A percentile compares a stretch with the other conserved stretches of the same genome.
phyloP scores from a whole-genome alignment of 1,284 basidiomycete genomes.

The Marasmius sp. region DNA sequence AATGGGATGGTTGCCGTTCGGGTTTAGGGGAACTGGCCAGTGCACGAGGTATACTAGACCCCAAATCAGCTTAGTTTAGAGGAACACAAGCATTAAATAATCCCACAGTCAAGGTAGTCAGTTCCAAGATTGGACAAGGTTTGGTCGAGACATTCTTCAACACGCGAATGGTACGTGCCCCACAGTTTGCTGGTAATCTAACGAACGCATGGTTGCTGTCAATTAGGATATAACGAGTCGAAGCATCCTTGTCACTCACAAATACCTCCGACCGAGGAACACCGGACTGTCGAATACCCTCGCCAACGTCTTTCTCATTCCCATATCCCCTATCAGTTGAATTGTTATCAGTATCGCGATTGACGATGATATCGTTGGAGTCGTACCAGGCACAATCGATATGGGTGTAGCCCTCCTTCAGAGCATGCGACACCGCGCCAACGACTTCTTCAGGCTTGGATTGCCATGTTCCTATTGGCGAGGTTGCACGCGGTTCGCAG shows the following conservation, averaged over 20 bases:
- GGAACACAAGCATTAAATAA: neutral
- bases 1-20: constrained; percentile 69
- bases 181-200: constrained; percentile 72
- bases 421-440: constrained; percentile 68
- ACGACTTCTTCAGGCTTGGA: constrained; percentile 71
- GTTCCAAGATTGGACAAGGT: constrained; percentile 71
- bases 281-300: constrained; percentile 77
- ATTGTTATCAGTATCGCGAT: constrained; percentile 22
- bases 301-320: constrained; percentile 85
- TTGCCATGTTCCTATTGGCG: constrained; percentile 73
- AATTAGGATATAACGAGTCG: constrained; percentile 3
- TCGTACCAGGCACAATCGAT: constrained; percentile 77
- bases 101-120: constrained; percentile 74
- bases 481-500: neutral
- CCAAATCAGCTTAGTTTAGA: neutral
- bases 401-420: constrained; percentile 77
- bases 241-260: constrained; percentile 41
- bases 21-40: constrained; percentile 81
- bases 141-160: constrained; percentile 73
- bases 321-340: constrained; percentile 52
- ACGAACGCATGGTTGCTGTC: neutral
- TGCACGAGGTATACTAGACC: constrained; percentile 71
- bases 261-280: constrained; percentile 81
- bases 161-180: constrained; percentile 72
- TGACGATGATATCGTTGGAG: constrained; percentile 20